These are phyloP conservation scores for Vitellaria paradoxa DNA, from an alignment of 179 eudicot species.

Conservation along the genomic window DNA sequence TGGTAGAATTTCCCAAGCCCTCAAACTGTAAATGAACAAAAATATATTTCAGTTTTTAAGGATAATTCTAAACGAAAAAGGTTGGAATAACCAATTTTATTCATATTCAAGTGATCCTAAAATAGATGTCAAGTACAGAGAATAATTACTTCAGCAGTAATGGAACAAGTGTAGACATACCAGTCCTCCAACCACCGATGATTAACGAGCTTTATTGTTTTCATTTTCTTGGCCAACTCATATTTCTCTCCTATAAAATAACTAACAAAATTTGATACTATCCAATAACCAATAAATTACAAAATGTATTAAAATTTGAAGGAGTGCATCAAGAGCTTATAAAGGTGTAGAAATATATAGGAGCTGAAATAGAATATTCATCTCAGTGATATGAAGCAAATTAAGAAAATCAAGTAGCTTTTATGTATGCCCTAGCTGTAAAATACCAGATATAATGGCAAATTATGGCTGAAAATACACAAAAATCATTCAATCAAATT, in stretches of 20 bases:
- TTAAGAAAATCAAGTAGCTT: too few relatives aligned
- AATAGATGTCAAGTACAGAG: slow-evolving; percentile 1
- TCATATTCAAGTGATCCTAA: neutral
- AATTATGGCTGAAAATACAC: neutral
- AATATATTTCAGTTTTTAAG: neutral
- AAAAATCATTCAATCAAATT: neutral
- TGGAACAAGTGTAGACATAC: slow-evolving; percentile 32
- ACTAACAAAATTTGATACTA: neutral
- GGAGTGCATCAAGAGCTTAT: neutral
- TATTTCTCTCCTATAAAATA: slow-evolving; percentile 78
- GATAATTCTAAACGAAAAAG: neutral
- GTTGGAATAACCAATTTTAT: neutral
- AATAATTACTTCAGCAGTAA: neutral
- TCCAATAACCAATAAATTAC: neutral
- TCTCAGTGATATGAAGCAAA: neutral
- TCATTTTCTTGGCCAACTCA: slow-evolving; percentile 62
- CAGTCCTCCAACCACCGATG: slow-evolving; percentile 87
- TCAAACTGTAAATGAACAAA: slow-evolving; percentile 53
- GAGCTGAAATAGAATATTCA: neutral
- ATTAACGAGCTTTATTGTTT: slow-evolving; percentile 67
- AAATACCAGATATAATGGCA: neutral
- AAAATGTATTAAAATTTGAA: neutral
- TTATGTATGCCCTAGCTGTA: neutral
- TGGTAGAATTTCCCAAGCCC: slow-evolving; percentile 79
- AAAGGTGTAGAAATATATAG: neutral